Percentiles rank a stretch among this genome's conserved stretches.
Conservation (phyloP, 768 basidiomycete species). For the Termitomyces titanicus region DNA sequence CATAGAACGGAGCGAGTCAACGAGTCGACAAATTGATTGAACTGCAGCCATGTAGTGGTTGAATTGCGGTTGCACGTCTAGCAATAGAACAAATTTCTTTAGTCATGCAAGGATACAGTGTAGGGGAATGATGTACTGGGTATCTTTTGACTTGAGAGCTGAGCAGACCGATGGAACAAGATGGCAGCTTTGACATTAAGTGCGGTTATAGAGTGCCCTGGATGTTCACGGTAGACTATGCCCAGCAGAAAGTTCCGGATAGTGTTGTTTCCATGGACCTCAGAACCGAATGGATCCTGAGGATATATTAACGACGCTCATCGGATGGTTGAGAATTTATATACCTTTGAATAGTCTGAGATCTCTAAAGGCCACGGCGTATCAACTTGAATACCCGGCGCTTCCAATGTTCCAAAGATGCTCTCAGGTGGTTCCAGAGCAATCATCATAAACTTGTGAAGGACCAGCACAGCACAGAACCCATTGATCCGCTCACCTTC, state of each 20-base stretch:
- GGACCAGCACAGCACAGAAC: slow-evolving; percentile 59
- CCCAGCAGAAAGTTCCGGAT: slow-evolving; percentile 46
- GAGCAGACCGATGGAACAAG: slow-evolving; percentile 54
- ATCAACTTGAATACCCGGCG: slow-evolving; percentile 46
- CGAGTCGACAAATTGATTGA: slow-evolving; percentile 40
- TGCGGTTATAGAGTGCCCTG: slow-evolving; percentile 35
- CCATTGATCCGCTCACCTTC: slow-evolving; percentile 65
- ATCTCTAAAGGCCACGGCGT: slow-evolving; percentile 51
- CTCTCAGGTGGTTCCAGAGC: slow-evolving; percentile 48
- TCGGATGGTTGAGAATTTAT: slow-evolving; percentile 9
- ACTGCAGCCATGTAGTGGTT: slow-evolving; percentile 41
- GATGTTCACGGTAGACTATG: slow-evolving; percentile 24
- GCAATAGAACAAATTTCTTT: background rate
- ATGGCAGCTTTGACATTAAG: slow-evolving; percentile 53
- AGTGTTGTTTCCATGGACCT: slow-evolving; percentile 45
- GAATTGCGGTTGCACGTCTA: slow-evolving; percentile 37
- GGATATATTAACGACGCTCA: slow-evolving; percentile 10
- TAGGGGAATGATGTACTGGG: slow-evolving; percentile 29
- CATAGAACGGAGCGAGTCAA: slow-evolving; percentile 40
- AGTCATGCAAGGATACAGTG: background rate
- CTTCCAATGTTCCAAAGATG: slow-evolving; percentile 53
- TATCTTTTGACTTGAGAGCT: slow-evolving; percentile 48
- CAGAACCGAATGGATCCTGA: slow-evolving; percentile 43
- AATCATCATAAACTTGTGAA: slow-evolving; percentile 56
- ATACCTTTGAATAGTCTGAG: slow-evolving; percentile 34